Conservation (phyloP, 225 moss, liverwort and hornwort genomes). For the Rhytidiadelphus loreus region DNA sequence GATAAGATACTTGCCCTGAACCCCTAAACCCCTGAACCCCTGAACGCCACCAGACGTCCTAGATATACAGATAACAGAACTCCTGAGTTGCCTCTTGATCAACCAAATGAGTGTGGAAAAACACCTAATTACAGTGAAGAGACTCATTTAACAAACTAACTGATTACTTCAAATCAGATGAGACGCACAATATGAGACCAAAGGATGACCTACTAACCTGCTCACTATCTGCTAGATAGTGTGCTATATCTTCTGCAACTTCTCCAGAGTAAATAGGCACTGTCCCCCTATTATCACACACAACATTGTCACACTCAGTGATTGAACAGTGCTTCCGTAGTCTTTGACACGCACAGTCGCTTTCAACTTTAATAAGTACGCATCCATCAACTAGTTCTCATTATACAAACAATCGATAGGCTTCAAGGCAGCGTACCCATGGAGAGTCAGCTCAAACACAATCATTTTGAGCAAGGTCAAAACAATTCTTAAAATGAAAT, state of each 20-base stretch:
- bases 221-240: slow-evolving; percentile 96
- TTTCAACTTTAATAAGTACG: neutral
- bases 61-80: neutral
- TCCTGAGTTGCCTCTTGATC: neutral
- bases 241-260: slow-evolving; percentile 96
- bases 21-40: no score
- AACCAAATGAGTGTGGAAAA: neutral
- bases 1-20: neutral
- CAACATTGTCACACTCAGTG: neutral
- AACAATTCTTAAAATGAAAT: neutral
- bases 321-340: neutral
- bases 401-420: neutral
- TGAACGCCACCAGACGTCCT: neutral
- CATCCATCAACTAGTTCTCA: neutral
- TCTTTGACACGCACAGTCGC: neutral
- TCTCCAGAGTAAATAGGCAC: slow-evolving; percentile 96
- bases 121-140: neutral
- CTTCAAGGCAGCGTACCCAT: neutral
- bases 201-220: slow-evolving; percentile 42
- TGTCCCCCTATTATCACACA: slow-evolving; percentile 54
- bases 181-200: neutral
- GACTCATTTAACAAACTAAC: neutral
- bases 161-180: neutral
- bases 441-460: neutral
- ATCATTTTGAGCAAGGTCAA: neutral